Base-by-base conservation (phyloP, 305 asterid species). In the Fraxinus platypoda region DNA sequence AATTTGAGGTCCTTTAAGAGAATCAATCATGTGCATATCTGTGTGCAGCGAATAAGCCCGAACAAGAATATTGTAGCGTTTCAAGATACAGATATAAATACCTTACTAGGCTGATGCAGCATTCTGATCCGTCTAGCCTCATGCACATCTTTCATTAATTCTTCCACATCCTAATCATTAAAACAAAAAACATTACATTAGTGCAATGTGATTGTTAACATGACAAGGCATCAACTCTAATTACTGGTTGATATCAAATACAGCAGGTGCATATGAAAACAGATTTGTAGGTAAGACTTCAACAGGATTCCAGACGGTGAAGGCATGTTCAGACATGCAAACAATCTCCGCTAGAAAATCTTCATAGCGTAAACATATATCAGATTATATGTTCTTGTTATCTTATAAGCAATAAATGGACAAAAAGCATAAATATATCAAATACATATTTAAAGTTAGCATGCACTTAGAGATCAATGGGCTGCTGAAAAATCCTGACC, bases 41-140 rank as follows among this genome's bases (percentile, higher is more conserved):
- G 9, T 8, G 2, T 75, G 57, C 38, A 33, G 57, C 66, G 59
- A 25, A 78, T 34, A 31, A 79, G 70, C 83, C 35, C 19, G 6
- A 66, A 66, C 59, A 59, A 54, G 84, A 68, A 79, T 54, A 57
- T 75, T 79, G 75, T 73, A 59, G 73, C 76, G 62, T n/a, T 81
- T 76, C 37, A 54, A 77, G 49, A 80, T 75, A 43, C 66, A 71
- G 82, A 77, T 78, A 74, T 46, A 72, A 59, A 81, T 87, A 94
- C 99, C 97, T 94, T 91, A 88, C 98, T 95, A 76, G 99, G 99
- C 85, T 93, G 98, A 86, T 95, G 99, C 87, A 95, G 89, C 99
- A 95, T 95, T 91, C 93, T 94, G 89, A 95, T 94, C 86, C 98
- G 90, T 81, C 99, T 91, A 80, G 99, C 99, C 87, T 94, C 99